Evolutionary conservation across 2,329 filamentous ascomycete species (phyloP).

Genomic region (Talaromyces islandicus): DNA sequence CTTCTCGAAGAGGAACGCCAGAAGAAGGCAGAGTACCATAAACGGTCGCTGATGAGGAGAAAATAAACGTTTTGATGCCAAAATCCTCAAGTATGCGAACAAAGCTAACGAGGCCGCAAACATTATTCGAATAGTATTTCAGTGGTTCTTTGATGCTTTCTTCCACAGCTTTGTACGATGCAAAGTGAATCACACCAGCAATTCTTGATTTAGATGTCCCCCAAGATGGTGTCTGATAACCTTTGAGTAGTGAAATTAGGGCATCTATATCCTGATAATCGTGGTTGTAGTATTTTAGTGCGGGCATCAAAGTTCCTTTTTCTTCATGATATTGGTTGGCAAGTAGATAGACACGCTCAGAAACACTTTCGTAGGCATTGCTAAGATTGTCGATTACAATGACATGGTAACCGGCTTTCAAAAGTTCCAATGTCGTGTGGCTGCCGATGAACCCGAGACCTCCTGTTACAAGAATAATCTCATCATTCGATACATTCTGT

Average conservation of each 20-base stretch:
- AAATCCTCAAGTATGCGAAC: slow-evolving; percentile 52
- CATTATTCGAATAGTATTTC: slow-evolving; percentile 63
- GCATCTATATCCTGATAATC: slow-evolving; percentile 42
- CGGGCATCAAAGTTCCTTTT: slow-evolving; percentile 36
- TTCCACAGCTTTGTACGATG: slow-evolving; percentile 60
- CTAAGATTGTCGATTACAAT: slow-evolving; percentile 38
- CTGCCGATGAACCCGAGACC: slow-evolving; percentile 39
- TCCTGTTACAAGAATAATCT: slow-evolving; percentile 40
- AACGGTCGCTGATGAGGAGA: slow-evolving; percentile 63
- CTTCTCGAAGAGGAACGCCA: slow-evolving; percentile 50
- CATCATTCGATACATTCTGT: slow-evolving; percentile 29
- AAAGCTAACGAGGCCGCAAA: slow-evolving; percentile 57
- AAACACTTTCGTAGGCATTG: slow-evolving; percentile 32
- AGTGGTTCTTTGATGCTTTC: slow-evolving; percentile 58
- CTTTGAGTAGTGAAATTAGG: slow-evolving; percentile 39
- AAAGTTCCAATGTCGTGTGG: slow-evolving; percentile 37
- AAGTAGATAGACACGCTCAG: slow-evolving; percentile 28
- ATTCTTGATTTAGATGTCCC: slow-evolving; percentile 45
- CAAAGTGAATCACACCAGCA: slow-evolving; percentile 62
- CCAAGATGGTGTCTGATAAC: slow-evolving; percentile 33
- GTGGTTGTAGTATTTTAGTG: slow-evolving; percentile 41
- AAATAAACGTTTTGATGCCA: slow-evolving; percentile 60
- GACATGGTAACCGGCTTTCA: slow-evolving; percentile 36
- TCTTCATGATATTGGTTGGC: slow-evolving; percentile 31
- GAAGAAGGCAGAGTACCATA: slow-evolving; percentile 53